Evolutionary conservation across 2,329 filamentous ascomycete species (phyloP).

Genomic region (Blastomyces parvus): DNA sequence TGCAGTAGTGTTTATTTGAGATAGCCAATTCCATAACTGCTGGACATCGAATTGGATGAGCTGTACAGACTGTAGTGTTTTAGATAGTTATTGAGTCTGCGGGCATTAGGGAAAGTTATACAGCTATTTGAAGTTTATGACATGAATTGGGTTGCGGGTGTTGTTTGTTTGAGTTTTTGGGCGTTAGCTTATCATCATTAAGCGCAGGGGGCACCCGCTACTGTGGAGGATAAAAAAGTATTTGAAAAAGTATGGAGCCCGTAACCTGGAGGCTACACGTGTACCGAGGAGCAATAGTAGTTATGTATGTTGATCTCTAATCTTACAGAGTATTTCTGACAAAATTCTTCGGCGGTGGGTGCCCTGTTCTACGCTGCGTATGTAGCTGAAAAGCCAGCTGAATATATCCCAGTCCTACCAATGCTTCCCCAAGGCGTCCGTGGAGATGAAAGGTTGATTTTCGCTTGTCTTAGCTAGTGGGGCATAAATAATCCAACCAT

Average conservation of each 20-base stretch:
- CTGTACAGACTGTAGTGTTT: background rate
- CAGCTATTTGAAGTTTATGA: background rate
- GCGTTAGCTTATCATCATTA: too few species aligned
- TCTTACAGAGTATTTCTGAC: too few species aligned
- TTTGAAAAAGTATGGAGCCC: too few species aligned
- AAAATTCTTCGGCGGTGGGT: background rate
- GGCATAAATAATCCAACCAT: too few species aligned
- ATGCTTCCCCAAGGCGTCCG: background rate
- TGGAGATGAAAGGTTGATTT: background rate
- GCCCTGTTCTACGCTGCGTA: background rate
- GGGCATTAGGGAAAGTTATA: background rate
- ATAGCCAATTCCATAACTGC: background rate
- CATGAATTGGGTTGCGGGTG: too few species aligned
- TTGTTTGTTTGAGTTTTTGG: too few species aligned
- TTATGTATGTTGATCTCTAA: too few species aligned
- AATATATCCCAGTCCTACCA: background rate
- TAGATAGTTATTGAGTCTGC: background rate
- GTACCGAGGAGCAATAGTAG: too few species aligned
- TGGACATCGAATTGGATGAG: background rate
- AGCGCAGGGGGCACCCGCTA: too few species aligned
- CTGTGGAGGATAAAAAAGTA: too few species aligned
- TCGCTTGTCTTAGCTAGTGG: background rate
- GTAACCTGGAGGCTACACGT: too few species aligned
- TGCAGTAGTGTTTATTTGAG: background rate
- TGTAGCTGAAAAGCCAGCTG: background rate